These are phyloP conservation scores for Xeromyces bisporus DNA, from an alignment of 495 filamentous ascomycete genomes.

Conservation along the genomic window DNA sequence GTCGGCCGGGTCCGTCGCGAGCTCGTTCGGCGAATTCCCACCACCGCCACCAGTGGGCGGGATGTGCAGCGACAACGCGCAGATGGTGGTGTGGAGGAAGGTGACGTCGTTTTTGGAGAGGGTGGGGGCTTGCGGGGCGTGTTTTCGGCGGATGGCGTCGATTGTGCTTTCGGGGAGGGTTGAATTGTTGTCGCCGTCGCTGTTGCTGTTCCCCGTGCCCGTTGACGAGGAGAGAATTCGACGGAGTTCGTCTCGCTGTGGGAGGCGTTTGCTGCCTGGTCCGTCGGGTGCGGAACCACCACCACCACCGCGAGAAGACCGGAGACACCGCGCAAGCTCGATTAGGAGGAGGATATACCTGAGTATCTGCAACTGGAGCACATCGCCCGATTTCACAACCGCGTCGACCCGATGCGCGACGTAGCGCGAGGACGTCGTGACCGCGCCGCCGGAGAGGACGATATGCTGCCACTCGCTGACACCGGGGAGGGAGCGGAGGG, in stretches of 20 bases:
- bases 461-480: constrained; percentile 62
- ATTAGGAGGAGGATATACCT: constrained; percentile 43
- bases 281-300: constrained; percentile 4
- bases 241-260: constrained; percentile 14
- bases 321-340: constrained; percentile 41
- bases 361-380: constrained; percentile 38
- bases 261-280: constrained; percentile 6
- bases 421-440: constrained; percentile 45
- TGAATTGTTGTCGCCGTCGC: constrained; percentile 1
- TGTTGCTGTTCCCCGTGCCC: constrained; percentile 2
- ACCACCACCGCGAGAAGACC: constrained; percentile 6
- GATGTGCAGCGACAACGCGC: constrained; percentile 42
- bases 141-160: constrained; percentile 50
- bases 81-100: constrained; percentile 50
- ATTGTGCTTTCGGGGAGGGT: constrained; percentile 41
- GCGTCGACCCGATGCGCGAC: constrained; percentile 44
- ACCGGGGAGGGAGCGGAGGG: constrained; percentile 37
- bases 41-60: constrained; percentile 27
- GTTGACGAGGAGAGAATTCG: constrained; percentile 22
- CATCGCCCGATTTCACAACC: constrained; percentile 39
- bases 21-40: constrained; percentile 51
- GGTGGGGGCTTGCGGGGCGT: constrained; percentile 37
- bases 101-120: constrained; percentile 48
- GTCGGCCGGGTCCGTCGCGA: constrained; percentile 57
- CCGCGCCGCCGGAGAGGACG: constrained; percentile 35